Base-by-base conservation (phyloP, 139 green algal genomes). In the Asterochloris sp. region DNA sequence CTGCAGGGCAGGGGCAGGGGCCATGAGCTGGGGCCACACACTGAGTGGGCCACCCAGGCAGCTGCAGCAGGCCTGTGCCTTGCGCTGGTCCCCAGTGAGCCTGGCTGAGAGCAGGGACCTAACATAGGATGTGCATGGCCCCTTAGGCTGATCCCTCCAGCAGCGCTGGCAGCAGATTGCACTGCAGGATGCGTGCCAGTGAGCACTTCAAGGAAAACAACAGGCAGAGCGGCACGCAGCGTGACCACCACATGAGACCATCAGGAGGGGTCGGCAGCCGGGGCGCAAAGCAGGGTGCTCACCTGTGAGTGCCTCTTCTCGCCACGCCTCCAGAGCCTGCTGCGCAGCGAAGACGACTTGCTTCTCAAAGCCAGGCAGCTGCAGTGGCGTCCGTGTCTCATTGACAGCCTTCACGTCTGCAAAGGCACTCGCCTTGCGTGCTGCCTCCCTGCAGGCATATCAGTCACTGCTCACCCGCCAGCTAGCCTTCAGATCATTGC, bases 321-420 rank as follows among this genome's bases (percentile, higher is more conserved):
- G 88, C 94, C 94, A 97, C 62, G 93, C 89, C 62, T 97, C 94
- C 84, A 97, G 85, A 23, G 93, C 93, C 11, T 78, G 63, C 23
- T 88, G 83, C 29, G 91, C 90, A 27, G 92, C 90, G 54, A 87
- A 81, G 86, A 96, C 93, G 69, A 96, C 86, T 21, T 94, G 89
- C 66, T 89, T 92, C 86, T 96, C 94, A 87, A 97, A 97, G 79
- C 91, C 91, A 60, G 92, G 94, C 83, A 97, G 89, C 63, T 88
- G 83, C 76, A 96, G 88, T 28, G 90, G 87, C 83, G 91, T 75
- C 62, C 77, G 69, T 2, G 12, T 85, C 78, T 95, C 89, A 19
- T 86, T 90, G 83, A 89, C 83, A 0, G 68, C 64, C 29, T 68
- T 68, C 11, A 78, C 79, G 13, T 83, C 79, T 29, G 79, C 73